Evolutionary conservation across 2,329 filamentous ascomycete genomes (phyloP), one percentile per base, ranked within the genome.

Genomic region (Botryotinia calthae): DNA sequence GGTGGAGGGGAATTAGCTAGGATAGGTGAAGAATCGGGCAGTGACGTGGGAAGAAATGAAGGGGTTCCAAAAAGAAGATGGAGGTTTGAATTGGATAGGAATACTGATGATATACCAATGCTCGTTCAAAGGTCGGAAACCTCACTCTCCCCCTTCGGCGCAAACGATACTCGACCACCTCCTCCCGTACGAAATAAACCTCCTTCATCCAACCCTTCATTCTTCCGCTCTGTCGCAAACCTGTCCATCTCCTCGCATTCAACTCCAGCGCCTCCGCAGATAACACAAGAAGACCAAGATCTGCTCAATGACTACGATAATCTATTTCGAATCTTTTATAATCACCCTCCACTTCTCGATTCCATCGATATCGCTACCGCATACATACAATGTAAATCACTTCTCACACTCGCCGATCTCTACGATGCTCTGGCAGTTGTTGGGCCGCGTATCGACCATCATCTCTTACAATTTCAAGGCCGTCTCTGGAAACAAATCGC

Each of bases 401-500:
- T 98, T 4, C 87, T 98, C 58, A 89, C 90, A 20, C 86, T 98
- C 28, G 95, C 94, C n/a, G 95, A 98, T 82, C 93, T 96, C 85
- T 98, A 98, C 84, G 95, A 97, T 81, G 94, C 95, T 22, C 87
- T 98, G 20, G 87, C 90, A 44, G 94, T 98, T 25, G 94, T 97
- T 14, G 95, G 95, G 0, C 93, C 93, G 1, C 89, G 95, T 54
- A 93, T 98, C 62, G 95, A 98, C 82, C 95, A 98, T 83, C 95
- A 98, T 81, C 86, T 98, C 22, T 85, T 98, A 25, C 93, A 96
- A 78, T 98, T 98, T 81, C 94, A 96, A 79, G 93, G 92, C 34
- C 89, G 94, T 2, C 87, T 98, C 3, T 98, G 95, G 91, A 97
- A 96, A 82, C 95, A 98, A 82, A 97, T 98, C 75, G 94, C 95